Conservation (phyloP, 2,329 filamentous ascomycete species). For the Elsinoe perseae region DNA sequence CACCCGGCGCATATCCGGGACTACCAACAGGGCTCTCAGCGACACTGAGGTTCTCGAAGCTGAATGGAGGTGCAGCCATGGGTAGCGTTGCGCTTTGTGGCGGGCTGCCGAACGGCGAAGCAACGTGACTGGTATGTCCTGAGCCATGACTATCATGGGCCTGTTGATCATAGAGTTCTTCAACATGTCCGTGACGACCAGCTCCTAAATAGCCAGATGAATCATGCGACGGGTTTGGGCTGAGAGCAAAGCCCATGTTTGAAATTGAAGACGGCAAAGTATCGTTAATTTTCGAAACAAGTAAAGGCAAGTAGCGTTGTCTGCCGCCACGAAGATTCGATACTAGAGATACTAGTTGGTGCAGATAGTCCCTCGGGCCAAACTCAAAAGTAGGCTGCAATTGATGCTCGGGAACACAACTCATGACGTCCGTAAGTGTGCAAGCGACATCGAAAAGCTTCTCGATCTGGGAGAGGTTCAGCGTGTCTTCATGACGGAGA, state of each 20-base stretch:
- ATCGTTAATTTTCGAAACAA: slow-evolving; percentile 68
- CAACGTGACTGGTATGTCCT: slow-evolving; percentile 5
- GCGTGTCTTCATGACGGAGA: not conserved
- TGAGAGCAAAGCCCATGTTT: slow-evolving; percentile 1
- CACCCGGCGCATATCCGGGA: slow-evolving; percentile 2
- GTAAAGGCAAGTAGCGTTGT: slow-evolving; percentile 66
- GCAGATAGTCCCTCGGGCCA: slow-evolving; percentile 66
- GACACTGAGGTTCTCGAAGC: not conserved
- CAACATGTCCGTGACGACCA: not conserved
- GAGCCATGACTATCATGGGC: slow-evolving; percentile 7
- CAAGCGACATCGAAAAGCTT: slow-evolving; percentile 72
- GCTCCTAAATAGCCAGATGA: not conserved
- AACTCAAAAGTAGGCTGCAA: slow-evolving; percentile 51
- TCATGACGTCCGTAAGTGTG: slow-evolving; percentile 65
- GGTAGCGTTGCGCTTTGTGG: slow-evolving; percentile 1
- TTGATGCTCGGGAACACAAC: slow-evolving; percentile 41
- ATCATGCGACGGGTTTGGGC: not conserved
- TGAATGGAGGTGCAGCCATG: not conserved
- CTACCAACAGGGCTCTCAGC: not conserved
- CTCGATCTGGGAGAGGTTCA: slow-evolving; percentile 50
- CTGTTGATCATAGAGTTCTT: slow-evolving; percentile 1
- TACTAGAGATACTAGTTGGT: slow-evolving; percentile 58
- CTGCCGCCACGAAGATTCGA: slow-evolving; percentile 66
- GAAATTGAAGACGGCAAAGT: slow-evolving; percentile 25
- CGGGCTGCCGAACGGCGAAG: slow-evolving; percentile 12